Percentiles rank a stretch among this genome's conserved stretches.
These are phyloP conservation scores for Talaromyces proteolyticus DNA, from an alignment of 495 filamentous ascomycete species.

Conservation along the genomic window DNA sequence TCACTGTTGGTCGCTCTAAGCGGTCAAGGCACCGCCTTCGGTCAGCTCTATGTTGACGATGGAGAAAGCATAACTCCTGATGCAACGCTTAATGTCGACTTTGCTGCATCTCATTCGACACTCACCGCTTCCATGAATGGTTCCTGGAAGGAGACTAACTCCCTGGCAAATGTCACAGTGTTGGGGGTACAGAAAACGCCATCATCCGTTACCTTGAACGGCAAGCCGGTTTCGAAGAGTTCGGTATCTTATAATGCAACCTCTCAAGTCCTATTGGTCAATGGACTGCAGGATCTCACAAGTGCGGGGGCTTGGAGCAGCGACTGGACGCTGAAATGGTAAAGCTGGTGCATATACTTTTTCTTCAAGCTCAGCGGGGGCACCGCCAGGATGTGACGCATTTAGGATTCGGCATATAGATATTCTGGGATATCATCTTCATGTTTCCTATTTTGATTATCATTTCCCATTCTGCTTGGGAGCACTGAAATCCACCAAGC, in stretches of 20 bases:
- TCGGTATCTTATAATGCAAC: slow-evolving; percentile 44
- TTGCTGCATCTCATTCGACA: slow-evolving; percentile 44
- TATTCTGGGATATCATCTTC: too few relatives aligned
- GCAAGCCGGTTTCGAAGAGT: slow-evolving; percentile 24
- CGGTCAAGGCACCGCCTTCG: slow-evolving; percentile 50
- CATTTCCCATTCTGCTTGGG: too few relatives aligned
- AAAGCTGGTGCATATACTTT: neutral
- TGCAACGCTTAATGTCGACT: slow-evolving; percentile 52
- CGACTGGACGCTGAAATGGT: slow-evolving; percentile 58
- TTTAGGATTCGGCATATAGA: too few relatives aligned
- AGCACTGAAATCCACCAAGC: too few relatives aligned
- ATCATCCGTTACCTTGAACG: slow-evolving; percentile 46
- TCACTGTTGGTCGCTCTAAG: slow-evolving; percentile 59
- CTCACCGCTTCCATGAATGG: slow-evolving; percentile 45
- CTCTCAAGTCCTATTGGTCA: slow-evolving; percentile 41
- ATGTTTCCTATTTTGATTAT: too few relatives aligned
- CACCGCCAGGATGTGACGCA: neutral
- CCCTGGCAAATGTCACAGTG: slow-evolving; percentile 60
- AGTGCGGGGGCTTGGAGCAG: slow-evolving; percentile 46
- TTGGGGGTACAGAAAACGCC: slow-evolving; percentile 49
- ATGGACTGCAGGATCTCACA: slow-evolving; percentile 44
- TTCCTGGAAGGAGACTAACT: slow-evolving; percentile 52
- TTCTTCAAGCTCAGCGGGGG: neutral
- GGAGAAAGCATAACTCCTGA: slow-evolving; percentile 63
- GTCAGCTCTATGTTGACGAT: slow-evolving; percentile 76